A percentile compares a stretch with the other conserved stretches of the same genome.
phyloP scores from a whole-genome alignment of 306 rosid genomes.

The Fagus crenata region DNA sequence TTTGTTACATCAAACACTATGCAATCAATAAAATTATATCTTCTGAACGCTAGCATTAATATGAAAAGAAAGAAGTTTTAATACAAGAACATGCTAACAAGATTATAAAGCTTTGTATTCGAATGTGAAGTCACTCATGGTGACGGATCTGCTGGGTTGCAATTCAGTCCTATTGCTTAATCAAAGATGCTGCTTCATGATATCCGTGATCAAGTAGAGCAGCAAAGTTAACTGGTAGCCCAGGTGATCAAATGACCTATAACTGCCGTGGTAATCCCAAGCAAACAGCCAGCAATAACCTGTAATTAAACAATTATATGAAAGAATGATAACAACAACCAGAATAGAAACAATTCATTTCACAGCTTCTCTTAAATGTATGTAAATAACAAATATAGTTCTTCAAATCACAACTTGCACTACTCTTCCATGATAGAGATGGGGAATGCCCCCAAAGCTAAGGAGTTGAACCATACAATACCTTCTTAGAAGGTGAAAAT shows the following conservation, averaged over 20 bases:
- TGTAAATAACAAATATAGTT: background rate
- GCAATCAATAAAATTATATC: conserved; percentile 32
- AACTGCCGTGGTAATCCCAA: conserved; percentile 62
- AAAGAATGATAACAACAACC: conserved; percentile 10
- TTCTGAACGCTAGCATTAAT: conserved; percentile 25
- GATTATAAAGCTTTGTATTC: conserved; percentile 25
- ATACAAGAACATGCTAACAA: conserved; percentile 25
- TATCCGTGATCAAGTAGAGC: conserved; percentile 27
- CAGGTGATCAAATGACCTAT: conserved; percentile 56
- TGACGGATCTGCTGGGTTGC: conserved; percentile 27
- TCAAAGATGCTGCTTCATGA: conserved; percentile 29
- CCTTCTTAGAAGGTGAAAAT: background rate
- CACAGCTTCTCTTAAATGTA: background rate
- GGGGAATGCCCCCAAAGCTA: conserved; percentile 1
- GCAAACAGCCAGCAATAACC: conserved; percentile 89
- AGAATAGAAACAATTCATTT: conserved; percentile 4
- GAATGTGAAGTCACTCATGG: background rate
- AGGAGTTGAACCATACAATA: conserved; percentile 7
- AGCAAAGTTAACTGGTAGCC: conserved; percentile 27
- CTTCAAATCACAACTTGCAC: conserved; percentile 24
- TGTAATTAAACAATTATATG: conserved; percentile 42
- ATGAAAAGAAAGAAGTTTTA: conserved; percentile 15
- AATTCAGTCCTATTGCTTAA: conserved; percentile 31
- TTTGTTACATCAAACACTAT: conserved; percentile 21
- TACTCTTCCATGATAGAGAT: conserved; percentile 6